These are phyloP conservation scores for Claviceps paspali DNA, from an alignment of 2,329 filamentous ascomycete genomes.

Conservation along the genomic window DNA sequence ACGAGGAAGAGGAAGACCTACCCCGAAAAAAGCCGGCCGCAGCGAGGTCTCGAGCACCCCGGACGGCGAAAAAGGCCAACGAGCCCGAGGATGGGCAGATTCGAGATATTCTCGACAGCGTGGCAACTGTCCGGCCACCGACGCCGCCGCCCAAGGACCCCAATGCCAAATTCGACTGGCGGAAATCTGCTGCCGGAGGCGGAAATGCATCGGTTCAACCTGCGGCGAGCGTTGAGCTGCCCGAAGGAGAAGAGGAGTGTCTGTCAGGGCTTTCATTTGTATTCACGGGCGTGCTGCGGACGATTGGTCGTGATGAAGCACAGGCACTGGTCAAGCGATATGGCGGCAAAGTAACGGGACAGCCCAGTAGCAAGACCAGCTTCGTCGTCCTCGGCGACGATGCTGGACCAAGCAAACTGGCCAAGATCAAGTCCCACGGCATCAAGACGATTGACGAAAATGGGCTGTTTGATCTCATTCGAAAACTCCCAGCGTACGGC, in stretches of 20 bases:
- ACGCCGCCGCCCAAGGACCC: conserved; percentile 63
- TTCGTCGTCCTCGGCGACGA: conserved; percentile 86
- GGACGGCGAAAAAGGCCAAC: conserved; percentile 48
- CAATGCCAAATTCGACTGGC: conserved; percentile 67
- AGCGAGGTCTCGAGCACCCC: conserved; percentile 42
- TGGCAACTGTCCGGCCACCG: conserved; percentile 69
- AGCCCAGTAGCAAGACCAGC: conserved; percentile 82
- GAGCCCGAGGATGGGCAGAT: conserved; percentile 52
- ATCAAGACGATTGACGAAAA: conserved; percentile 92
- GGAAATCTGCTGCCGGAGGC: conserved; percentile 40
- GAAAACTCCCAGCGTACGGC: conserved; percentile 65
- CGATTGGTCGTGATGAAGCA: conserved; percentile 70
- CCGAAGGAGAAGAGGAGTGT: conserved; percentile 75
- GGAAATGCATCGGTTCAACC: conserved; percentile 46
- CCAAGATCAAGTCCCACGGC: conserved; percentile 63
- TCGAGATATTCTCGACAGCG: conserved; percentile 74
- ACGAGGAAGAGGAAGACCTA: conserved; percentile 39
- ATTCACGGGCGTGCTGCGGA: conserved; percentile 78
- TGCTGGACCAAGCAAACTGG: conserved; percentile 83
- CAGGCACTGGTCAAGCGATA: conserved; percentile 81
- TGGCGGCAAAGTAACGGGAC: conserved; percentile 75
- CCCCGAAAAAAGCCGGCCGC: conserved; percentile 43
- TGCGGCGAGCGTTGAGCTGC: conserved; percentile 53
- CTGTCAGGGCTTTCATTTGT: conserved; percentile 83
- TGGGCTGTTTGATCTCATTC: conserved; percentile 77